Base-by-base conservation (phyloP, 192 early-diverging fungal genomes). In the Thamnidium elegans region DNA sequence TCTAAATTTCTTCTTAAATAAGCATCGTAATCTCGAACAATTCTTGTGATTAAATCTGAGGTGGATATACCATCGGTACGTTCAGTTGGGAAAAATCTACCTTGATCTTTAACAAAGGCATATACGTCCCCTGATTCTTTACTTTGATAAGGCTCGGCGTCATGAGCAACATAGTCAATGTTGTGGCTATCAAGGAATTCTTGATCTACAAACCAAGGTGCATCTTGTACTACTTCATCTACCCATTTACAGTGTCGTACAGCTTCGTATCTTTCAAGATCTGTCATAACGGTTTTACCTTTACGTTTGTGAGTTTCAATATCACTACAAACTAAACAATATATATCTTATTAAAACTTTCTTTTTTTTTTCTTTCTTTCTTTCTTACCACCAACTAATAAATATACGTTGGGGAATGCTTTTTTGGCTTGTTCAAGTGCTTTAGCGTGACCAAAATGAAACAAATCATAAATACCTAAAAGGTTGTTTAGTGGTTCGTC, bases 121-220 rank as follows among this genome's bases (percentile, higher is more conserved):
- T 93, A 93, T 7, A 93, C 88, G 66, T 93, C 91, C 44, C 81
- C 80, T 36, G 80, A 77, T 17, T 89, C 90, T 15, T 75, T 82
- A 23, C 87, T 88, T 26, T 78, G 78, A 52, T 93, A 93, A 4
- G 91, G 91, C 11, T 89, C 81, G 46, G 86, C 90, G 71, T 93
- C 91, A 59, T 93, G 91, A 42, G 89, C 88, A 20, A 93, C 91
- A 68, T 90, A 93, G 64, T 93, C 90, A 58, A 93, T 90, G 69
- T 84, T 53, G 53, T 93, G 86, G 65, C 82, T 50, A 70, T 92
- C 89, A 45, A 93, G 64, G 54, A 92, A 93, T 48, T 85, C 86
- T 59, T 90, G 88, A 19, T 82, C 84, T 53, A 93, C 78, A n/a
- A 86, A 62, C 92, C 92, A 93, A 32, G 92, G 92, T 36, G 92